Conservation (phyloP, 2,329 filamentous ascomycete species). For the Monosporascus sp. region DNA sequence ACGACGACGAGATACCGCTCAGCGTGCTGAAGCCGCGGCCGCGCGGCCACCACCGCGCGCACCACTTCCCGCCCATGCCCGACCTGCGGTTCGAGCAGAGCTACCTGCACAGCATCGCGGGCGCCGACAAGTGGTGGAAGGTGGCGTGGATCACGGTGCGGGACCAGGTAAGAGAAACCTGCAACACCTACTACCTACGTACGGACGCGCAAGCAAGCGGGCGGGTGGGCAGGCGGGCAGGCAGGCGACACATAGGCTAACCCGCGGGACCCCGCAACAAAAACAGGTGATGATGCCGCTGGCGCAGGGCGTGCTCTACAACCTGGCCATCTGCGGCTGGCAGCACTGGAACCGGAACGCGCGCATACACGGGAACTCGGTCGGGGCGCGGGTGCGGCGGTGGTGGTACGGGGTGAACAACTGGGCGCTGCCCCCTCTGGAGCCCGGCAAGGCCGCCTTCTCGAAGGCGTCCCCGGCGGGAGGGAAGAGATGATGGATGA, state of each 20-base stretch:
- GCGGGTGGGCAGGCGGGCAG: background rate
- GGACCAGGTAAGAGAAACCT: conserved; percentile 84
- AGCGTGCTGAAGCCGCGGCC: conserved; percentile 56
- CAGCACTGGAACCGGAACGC: conserved; percentile 80
- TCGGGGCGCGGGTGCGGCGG: conserved; percentile 71
- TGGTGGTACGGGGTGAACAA: conserved; percentile 98
- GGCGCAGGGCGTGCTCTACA: conserved; percentile 84
- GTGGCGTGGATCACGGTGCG: conserved; percentile 78
- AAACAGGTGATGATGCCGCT: conserved; percentile 76
- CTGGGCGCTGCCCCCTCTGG: conserved; percentile 62
- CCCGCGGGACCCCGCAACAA: background rate
- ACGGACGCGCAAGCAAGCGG: background rate
- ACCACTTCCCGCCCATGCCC: conserved; percentile 58
- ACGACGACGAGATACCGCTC: conserved; percentile 64
- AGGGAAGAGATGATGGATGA: background rate
- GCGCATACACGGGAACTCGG: conserved; percentile 67
- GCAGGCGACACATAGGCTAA: background rate
- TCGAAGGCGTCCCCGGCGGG: background rate
- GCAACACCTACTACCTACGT: too few species aligned
- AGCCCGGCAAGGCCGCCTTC: background rate
- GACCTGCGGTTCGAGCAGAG: conserved; percentile 97
- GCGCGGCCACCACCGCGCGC: conserved; percentile 31
- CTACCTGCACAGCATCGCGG: conserved; percentile 83
- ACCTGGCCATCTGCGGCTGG: conserved; percentile 80
- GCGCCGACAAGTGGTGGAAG: conserved; percentile 72